A percentile compares a stretch with the other conserved stretches of the same genome.
Conservation (phyloP, 805 yeast species). For the Teunomyces gatunensis region DNA sequence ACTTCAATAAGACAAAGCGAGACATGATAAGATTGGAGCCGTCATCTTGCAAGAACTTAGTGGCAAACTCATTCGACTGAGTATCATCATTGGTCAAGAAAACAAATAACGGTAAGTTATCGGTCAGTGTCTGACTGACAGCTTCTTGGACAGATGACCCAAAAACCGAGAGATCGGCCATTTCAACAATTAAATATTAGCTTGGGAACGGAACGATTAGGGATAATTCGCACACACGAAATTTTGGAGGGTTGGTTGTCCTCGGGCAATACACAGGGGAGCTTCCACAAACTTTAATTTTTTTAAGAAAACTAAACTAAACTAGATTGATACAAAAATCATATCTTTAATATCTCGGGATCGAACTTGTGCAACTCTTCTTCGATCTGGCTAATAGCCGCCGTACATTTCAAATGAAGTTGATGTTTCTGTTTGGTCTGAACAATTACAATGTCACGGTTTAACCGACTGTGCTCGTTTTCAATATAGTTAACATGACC, state of each 20-base stretch:
- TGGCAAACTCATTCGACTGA: conserved; percentile 12
- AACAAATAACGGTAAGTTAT: conserved; percentile 23
- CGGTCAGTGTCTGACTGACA: conserved; percentile 16
- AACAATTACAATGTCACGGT: conserved; percentile 1
- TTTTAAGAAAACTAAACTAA: neutral
- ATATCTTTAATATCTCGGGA: neutral
- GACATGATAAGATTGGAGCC: neutral
- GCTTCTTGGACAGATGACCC: conserved; percentile 22
- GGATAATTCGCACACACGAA: conserved; percentile 1
- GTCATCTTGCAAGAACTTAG: conserved; percentile 10
- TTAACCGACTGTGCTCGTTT: conserved; percentile 12
- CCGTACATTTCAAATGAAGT: conserved; percentile 7
- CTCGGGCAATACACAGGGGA: neutral
- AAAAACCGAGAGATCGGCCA: conserved; percentile 10
- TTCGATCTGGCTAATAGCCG: conserved; percentile 7
- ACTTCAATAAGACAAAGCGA: conserved; percentile 16
- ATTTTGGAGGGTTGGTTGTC: neutral
- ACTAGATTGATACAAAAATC: neutral
- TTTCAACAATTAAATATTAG: neutral
- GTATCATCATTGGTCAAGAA: conserved; percentile 15
- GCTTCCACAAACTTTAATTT: neutral
- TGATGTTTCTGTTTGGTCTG: conserved; percentile 5
- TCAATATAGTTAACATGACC: conserved; percentile 24
- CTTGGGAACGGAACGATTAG: neutral
- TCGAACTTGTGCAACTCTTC: conserved; percentile 15